These are phyloP conservation scores for Kuraishia cidri DNA, from an alignment of 805 yeast genomes.

Conservation along the genomic window DNA sequence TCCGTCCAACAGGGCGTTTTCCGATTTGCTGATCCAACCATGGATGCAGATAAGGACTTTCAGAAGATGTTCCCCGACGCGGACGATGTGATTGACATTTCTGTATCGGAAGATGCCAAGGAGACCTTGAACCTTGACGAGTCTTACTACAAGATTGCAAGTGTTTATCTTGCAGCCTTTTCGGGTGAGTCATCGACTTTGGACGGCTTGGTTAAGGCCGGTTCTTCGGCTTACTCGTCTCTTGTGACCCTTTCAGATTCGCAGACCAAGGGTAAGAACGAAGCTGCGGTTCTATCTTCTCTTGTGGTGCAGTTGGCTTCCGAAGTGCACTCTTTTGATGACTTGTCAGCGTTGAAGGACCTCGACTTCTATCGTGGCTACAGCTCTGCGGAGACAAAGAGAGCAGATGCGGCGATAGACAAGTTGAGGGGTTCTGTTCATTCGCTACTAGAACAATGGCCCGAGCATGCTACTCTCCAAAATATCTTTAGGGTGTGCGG, in stretches of 20 bases:
- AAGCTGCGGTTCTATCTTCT: neutral
- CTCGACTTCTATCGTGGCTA: constrained; percentile 41
- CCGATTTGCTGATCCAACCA: constrained; percentile 52
- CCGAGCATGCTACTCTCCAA: constrained; percentile 86
- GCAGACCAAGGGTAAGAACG: no score
- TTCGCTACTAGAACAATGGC: constrained; percentile 63
- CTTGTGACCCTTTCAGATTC: no score
- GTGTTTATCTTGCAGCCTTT: constrained; percentile 35
- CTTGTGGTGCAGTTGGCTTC: neutral
- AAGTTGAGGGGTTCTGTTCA: constrained; percentile 34
- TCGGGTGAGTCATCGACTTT: no score
- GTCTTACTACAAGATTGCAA: constrained; percentile 37
- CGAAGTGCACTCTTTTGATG: neutral
- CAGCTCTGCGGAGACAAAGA: constrained; percentile 48
- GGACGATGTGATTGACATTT: no score
- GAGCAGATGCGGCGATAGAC: constrained; percentile 42
- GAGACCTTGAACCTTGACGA: constrained; percentile 28
- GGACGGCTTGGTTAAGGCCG: no score
- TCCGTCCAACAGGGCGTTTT: constrained; percentile 55
- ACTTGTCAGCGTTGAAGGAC: neutral
- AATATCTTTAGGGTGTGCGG: constrained; percentile 53
- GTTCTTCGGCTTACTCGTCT: no score
- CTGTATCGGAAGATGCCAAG: constrained; percentile 15
- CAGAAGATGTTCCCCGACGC: constrained; percentile 78
- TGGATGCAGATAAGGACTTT: constrained; percentile 76